Evolutionary conservation across 768 basidiomycete genomes (phyloP).

Genomic region (Suillus decipiens): DNA sequence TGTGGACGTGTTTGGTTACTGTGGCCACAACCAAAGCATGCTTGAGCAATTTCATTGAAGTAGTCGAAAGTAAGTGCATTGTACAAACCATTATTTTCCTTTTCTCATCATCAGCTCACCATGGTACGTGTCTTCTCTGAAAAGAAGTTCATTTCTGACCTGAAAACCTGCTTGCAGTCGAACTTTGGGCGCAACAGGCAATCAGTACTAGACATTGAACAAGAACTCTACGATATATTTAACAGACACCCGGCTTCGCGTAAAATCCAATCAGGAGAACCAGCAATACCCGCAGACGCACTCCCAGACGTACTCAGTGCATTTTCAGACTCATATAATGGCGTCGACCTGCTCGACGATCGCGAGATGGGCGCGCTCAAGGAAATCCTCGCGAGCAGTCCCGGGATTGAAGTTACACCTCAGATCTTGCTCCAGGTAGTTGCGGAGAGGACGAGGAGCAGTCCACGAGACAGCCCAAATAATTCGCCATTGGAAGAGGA

Average conservation of each 20-base stretch:
- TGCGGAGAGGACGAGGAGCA: constrained; percentile 55
- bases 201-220: constrained; percentile 70
- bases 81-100: neutral
- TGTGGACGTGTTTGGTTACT: constrained; percentile 25
- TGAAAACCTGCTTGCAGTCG: constrained; percentile 22
- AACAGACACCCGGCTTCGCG: constrained; percentile 61
- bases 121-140: constrained; percentile 5
- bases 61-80: constrained; percentile 6
- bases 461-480: constrained; percentile 36
- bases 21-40: constrained; percentile 16
- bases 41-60: constrained; percentile 6
- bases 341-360: constrained; percentile 61
- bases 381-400: constrained; percentile 55
- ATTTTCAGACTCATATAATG: constrained; percentile 60
- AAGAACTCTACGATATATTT: constrained; percentile 68
- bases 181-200: constrained; percentile 62
- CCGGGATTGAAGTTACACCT: constrained; percentile 69
- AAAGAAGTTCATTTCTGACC: neutral
- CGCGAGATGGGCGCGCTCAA: constrained; percentile 66
- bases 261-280: constrained; percentile 57
- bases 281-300: constrained; percentile 68
- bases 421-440: constrained; percentile 64
- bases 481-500: constrained; percentile 38
- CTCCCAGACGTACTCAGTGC: constrained; percentile 69
- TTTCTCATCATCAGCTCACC: neutral